These are phyloP conservation scores for Candida sonorensis DNA, from an alignment of 805 yeast genomes.

Conservation along the genomic window DNA sequence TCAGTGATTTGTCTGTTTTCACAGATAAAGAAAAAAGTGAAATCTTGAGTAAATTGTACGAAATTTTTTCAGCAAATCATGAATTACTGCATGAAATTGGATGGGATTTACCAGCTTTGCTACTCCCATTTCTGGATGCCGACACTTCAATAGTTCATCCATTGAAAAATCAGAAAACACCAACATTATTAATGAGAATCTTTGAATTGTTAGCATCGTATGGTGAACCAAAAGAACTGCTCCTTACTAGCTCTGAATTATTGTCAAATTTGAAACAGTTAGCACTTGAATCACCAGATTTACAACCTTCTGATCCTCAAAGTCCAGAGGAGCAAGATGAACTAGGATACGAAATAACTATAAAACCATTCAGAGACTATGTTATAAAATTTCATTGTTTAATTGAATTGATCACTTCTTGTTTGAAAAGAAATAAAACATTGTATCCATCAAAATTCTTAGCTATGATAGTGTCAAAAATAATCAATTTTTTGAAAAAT, in stretches of 20 bases:
- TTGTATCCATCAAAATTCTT: conserved; percentile 75
- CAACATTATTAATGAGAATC: conserved; percentile 32
- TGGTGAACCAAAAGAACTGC: conserved; percentile 79
- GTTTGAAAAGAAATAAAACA: conserved; percentile 57
- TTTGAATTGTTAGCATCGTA: conserved; percentile 58
- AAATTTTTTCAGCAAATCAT: conserved; percentile 37
- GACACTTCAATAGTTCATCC: conserved; percentile 24
- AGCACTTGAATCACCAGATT: too few species aligned
- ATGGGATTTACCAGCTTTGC: conserved; percentile 82
- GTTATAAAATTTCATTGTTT: conserved; percentile 58
- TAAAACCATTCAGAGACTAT: conserved; percentile 27
- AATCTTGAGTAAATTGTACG: conserved; percentile 40
- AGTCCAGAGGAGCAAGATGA: too few species aligned
- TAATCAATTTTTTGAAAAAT: conserved; percentile 43
- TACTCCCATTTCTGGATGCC: conserved; percentile 46
- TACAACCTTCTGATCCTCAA: too few species aligned
- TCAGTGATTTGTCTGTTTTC: conserved; percentile 42
- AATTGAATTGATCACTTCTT: conserved; percentile 55
- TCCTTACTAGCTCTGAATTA: conserved; percentile 65
- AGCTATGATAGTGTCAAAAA: conserved; percentile 56
- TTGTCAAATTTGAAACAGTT: conserved; percentile 31
- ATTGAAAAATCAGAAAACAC: conserved; percentile 34
- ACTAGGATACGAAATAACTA: too few species aligned
- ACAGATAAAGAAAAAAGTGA: conserved; percentile 40
- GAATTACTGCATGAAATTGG: conserved; percentile 63